These are phyloP conservation scores for Calocera viscosa DNA, from an alignment of 768 basidiomycete genomes.

Conservation along the genomic window DNA sequence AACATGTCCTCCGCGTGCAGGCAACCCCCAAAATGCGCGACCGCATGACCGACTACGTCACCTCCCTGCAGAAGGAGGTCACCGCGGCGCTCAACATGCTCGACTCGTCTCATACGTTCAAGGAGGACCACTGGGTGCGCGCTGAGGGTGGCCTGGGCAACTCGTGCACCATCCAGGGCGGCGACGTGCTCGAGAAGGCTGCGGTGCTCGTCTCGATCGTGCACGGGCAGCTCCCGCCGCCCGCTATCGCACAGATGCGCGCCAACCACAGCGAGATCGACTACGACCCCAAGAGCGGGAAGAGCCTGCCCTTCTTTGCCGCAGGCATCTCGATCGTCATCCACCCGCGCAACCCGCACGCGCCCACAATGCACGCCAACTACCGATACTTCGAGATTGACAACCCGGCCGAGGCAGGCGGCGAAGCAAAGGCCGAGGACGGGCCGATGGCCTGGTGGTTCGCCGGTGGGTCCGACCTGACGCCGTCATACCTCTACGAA, in stretches of 20 bases:
- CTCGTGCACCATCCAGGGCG: conserved; percentile 15
- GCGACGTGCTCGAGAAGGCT: conserved; percentile 78
- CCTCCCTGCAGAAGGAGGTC: conserved; percentile 64
- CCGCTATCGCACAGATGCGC: conserved; percentile 88
- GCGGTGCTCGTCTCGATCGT: conserved; percentile 93
- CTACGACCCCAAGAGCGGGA: conserved; percentile 40
- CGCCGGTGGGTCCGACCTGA: conserved; percentile 89
- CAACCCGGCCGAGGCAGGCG: conserved; percentile 24
- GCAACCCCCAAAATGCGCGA: conserved; percentile 45
- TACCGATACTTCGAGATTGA: conserved; percentile 95
- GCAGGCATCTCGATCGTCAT: conserved; percentile 86
- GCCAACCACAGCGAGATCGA: conserved; percentile 75
- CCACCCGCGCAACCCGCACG: conserved; percentile 86
- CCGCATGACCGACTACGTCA: conserved; percentile 64
- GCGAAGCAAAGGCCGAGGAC: conserved; percentile 30
- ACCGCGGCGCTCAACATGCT: conserved; percentile 63
- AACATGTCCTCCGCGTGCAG: background rate
- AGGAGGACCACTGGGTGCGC: conserved; percentile 59
- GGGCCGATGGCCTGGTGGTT: conserved; percentile 92
- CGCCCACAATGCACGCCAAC: conserved; percentile 90
- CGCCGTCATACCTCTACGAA: conserved; percentile 81
- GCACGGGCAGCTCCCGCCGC: conserved; percentile 72
- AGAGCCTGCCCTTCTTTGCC: conserved; percentile 80
- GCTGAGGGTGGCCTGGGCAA: conserved; percentile 26
- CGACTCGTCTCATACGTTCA: conserved; percentile 62